Conservation (phyloP, 176 grass and related monocot species). For the Phoenix dactylifera region DNA sequence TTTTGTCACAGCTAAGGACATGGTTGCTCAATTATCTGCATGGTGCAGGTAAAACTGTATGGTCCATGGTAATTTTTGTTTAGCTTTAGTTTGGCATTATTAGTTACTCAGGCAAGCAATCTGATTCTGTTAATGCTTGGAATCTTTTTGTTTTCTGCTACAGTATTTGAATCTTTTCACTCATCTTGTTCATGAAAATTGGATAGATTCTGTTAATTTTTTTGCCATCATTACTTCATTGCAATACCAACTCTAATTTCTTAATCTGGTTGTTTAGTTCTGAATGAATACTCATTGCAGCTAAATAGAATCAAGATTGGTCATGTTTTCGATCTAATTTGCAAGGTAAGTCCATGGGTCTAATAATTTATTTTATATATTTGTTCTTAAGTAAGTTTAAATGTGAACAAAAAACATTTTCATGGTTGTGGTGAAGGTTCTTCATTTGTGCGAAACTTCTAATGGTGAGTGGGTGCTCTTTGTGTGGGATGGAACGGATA, state of each 20-base stretch:
- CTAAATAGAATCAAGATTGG: conserved; percentile 36
- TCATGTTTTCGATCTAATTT: conserved; percentile 67
- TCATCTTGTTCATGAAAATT: no score
- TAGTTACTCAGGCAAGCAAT: no score
- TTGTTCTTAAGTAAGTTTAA: not conserved
- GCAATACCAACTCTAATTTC: not conserved
- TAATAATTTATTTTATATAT: not conserved
- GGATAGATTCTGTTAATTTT: no score
- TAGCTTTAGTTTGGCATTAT: no score
- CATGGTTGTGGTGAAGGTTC: conserved; percentile 43
- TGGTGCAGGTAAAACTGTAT: conserved; percentile 13
- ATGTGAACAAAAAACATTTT: no score
- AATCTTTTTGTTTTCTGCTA: conserved; percentile 11
- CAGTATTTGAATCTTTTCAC: not conserved
- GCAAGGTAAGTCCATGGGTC: conserved; percentile 36
- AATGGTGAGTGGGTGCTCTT: conserved; percentile 42
- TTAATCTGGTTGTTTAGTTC: conserved; percentile 34
- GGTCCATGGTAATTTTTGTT: no score
- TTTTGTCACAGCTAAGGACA: conserved; percentile 39
- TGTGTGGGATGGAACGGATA: conserved; percentile 93
- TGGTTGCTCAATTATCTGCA: conserved; percentile 40
- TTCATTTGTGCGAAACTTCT: conserved; percentile 58
- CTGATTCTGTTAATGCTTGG: not conserved
- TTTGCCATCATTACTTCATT: no score
- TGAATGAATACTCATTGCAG: conserved; percentile 42